phyloP scores from a whole-genome alignment of 352 stramenopile genomes.

The Peronospora farinosa region DNA sequence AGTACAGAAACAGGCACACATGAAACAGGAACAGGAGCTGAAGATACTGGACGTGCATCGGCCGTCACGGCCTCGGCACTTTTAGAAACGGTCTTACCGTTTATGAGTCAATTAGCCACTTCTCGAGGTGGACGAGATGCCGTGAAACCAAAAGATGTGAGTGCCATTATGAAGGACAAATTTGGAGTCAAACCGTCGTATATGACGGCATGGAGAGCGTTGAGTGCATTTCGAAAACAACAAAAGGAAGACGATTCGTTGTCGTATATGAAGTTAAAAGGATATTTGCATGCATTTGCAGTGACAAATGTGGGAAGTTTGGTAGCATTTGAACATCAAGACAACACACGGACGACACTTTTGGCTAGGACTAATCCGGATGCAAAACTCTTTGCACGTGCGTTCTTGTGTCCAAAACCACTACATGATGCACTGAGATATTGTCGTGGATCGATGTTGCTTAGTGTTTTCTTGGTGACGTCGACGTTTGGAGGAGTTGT shows the following conservation, averaged over 20 bases:
- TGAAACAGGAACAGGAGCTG: constrained; percentile 3
- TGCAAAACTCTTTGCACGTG: constrained; percentile 46
- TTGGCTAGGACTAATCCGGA: constrained; percentile 9
- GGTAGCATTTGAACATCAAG: constrained; percentile 56
- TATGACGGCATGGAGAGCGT: constrained; percentile 72
- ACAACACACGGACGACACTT: constrained; percentile 3
- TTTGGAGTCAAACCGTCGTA: constrained; percentile 73
- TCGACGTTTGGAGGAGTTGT: constrained; percentile 62
- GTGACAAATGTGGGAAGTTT: constrained; percentile 49
- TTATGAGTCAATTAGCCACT: constrained; percentile 39
- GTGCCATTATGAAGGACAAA: constrained; percentile 77
- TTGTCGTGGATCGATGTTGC: constrained; percentile 52
- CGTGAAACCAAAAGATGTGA: constrained; percentile 71
- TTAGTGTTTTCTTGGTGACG: constrained; percentile 67
- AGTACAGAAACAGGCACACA: constrained; percentile 11
- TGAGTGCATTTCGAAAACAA: constrained; percentile 64
- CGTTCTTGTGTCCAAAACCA: constrained; percentile 64
- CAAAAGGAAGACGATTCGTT: constrained; percentile 55
- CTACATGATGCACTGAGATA: constrained; percentile 48
- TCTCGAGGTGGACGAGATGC: constrained; percentile 34
- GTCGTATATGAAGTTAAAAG: constrained; percentile 63
- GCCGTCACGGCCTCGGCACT: constrained; percentile 57
- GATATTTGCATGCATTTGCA: constrained; percentile 60
- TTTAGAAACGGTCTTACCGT: constrained; percentile 68
- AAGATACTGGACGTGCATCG: constrained; percentile 12